Evolutionary conservation across 2,329 filamentous ascomycete species (phyloP), one percentile per base, ranked within the genome.

Genomic region (Ophiostoma tasmaniense): DNA sequence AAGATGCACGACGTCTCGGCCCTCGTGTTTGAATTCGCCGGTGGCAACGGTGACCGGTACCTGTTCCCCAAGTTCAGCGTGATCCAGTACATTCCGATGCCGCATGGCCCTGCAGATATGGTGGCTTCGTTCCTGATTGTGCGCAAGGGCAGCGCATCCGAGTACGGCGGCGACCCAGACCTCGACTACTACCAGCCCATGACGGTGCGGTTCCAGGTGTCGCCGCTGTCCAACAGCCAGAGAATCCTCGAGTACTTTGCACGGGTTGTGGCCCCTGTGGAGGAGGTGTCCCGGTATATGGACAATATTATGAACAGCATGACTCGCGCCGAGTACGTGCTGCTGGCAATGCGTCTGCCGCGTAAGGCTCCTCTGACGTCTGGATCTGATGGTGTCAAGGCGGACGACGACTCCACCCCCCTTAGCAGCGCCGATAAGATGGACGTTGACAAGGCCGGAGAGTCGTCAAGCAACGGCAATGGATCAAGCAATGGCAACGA

Each of bases 1-100:
- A 87, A 85, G 73, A 84, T 84, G 73, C 84, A 84, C 33, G 88
- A 89, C 69, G 84, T 89, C 61, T 83, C 87, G 1, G 87, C 87
- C n/a, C 81, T 90, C 17, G 85, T 89, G 0, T 85, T 92, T 71
- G 89, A 91, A 73, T 91, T 92, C 76, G 76, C 81, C 5, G 84
- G 85, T 64, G 88, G 88, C 42, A 87, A 81, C 2, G 90, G 90
- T 64, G 91, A 94, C 76, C 85, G 90, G 33, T 93, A 91, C 75
- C 79, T 92, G 65, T 93, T 95, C 72, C 91, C 91, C 1, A 90
- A 89, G 73, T 89, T 90, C 75, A 90, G 89, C 77, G 89, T 94
- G 42, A 77, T 94, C 66, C 90, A 95, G 75, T 88, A 87, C 74
- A 80, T 88, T 1, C 75, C 80, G 11, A 77, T 81, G 1, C 75